A percentile compares a stretch with the other conserved stretches of the same genome.
Evolutionary conservation across 75 land plant species (phyloP).

Genomic region (Pseudotsuga menziesii): DNA sequence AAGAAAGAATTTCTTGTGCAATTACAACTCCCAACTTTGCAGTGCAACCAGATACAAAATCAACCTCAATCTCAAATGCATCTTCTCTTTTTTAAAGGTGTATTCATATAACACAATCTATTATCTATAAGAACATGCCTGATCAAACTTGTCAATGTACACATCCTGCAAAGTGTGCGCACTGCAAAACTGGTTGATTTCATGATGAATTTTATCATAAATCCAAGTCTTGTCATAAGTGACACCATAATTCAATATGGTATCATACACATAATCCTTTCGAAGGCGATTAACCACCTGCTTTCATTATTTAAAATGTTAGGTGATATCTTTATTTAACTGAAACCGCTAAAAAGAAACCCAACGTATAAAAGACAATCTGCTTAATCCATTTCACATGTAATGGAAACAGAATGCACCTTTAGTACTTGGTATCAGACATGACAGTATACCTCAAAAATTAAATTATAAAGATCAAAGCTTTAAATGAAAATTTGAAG

Average conservation of each 20-base stretch:
- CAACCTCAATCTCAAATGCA: conserved; percentile 1
- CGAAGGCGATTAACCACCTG: conserved; percentile 94
- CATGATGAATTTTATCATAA: conserved; percentile 63
- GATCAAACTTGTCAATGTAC: conserved; percentile 54
- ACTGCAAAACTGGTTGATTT: conserved; percentile 59
- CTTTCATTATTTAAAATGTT: too few species aligned
- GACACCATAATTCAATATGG: conserved; percentile 63
- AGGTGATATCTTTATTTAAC: too few species aligned
- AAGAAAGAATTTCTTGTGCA: background rate
- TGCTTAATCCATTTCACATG: too few species aligned
- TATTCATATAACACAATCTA: background rate
- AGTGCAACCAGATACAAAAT: background rate
- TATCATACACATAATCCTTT: conserved; percentile 86
- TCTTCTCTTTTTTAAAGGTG: background rate
- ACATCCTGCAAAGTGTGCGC: conserved; percentile 48
- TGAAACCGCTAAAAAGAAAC: too few species aligned
- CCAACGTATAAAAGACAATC: too few species aligned
- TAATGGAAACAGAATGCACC: too few species aligned
- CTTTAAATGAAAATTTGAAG: too few species aligned
- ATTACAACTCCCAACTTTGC: background rate
- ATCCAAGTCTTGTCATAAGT: conserved; percentile 60
- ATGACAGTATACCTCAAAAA: too few species aligned
- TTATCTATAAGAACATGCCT: conserved; percentile 17
- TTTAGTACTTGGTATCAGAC: too few species aligned
- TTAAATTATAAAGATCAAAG: too few species aligned